Base-by-base conservation (phyloP, 768 basidiomycete genomes). In the Pleurotus tuber-regium region DNA sequence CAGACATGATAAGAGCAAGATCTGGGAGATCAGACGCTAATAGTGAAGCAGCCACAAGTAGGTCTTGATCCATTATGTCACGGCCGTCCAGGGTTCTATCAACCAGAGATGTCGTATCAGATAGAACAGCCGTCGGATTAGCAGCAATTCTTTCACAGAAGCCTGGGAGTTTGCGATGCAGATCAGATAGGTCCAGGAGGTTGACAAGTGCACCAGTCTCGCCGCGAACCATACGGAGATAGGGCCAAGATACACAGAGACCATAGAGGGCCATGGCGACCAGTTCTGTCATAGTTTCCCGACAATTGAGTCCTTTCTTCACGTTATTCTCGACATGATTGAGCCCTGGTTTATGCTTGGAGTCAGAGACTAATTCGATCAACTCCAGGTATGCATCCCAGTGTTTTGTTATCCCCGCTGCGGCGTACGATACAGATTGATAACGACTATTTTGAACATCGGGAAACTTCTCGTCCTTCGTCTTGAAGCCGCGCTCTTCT, bases 301-400 rank as follows among this genome's bases (percentile, higher is more conserved):
- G 30, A 50, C 63, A 57, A 1, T 61, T 40, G 1, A 70, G 49
- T 3, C 54, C 66, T 12, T 54, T 41, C 4, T 21, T 51, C 3
- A 71, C 16, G 48, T 73, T 73, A 3, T 52, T 16, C 55, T 76
- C 72, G 39, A 76, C 63, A 30, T 76, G 61, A 14, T 57, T 75
- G 29, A 66, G 59, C 0, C n/a, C 31, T 2, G 51, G 53, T 0
- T 55, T 61, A 2, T 53, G 53, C 51, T 76, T 73, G 28, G 59
- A 63, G 55, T 67, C 58, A 1, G 57, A 54, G n/a, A 68, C 56
- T 4, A 46, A 23, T 7, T 54, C 51, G 7, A 76, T 56, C 57
- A 70, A 70, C 1, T 55, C 21, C 16, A 63, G 48, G 51, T 59
- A 64, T 0, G 52, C 28, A 0, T 52, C 16, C 1, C 57, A 65